Percentiles rank a stretch among this genome's conserved stretches.
Conservation (phyloP, 2,329 filamentous ascomycete genomes). For the Nothophoma quercina region DNA sequence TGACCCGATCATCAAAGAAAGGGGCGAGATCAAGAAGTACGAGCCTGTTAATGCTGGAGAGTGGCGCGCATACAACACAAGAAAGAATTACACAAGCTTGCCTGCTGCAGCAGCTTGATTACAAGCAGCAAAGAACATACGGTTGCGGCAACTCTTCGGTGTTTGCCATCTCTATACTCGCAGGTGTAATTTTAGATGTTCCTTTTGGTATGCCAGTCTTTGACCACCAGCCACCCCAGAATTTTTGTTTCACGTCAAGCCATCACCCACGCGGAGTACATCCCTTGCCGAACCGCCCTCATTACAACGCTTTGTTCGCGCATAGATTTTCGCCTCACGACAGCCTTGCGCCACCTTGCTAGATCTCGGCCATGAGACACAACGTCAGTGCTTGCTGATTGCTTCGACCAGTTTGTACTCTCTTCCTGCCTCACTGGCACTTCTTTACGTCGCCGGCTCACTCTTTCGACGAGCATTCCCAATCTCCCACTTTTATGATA, state of each 20-base stretch:
- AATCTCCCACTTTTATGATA: not conserved
- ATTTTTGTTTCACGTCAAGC: conserved; percentile 12
- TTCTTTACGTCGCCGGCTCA: not conserved
- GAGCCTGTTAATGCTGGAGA: conserved; percentile 46
- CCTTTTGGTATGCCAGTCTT: not conserved
- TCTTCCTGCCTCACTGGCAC: not conserved
- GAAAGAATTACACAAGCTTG: conserved; percentile 31
- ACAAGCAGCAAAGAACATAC: not conserved
- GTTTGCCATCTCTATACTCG: not conserved
- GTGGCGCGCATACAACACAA: conserved; percentile 47
- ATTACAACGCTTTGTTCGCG: conserved; percentile 24
- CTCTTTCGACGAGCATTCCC: too few species aligned
- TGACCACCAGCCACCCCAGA: not conserved
- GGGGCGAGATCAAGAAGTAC: conserved; percentile 46
- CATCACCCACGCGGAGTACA: conserved; percentile 5
- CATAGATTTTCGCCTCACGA: conserved; percentile 16
- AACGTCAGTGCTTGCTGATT: not conserved
- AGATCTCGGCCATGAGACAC: not conserved
- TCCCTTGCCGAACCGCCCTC: conserved; percentile 13
- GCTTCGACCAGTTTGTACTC: not conserved
- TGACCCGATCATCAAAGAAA: conserved; percentile 44
- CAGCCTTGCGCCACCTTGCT: conserved; percentile 6
- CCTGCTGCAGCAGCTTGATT: conserved; percentile 3
- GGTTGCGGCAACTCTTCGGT: not conserved
- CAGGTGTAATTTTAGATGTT: conserved; percentile 1